Evolutionary conservation across 2,329 filamentous ascomycete genomes (phyloP).

Genomic region (Aureobasidium melanogenum): DNA sequence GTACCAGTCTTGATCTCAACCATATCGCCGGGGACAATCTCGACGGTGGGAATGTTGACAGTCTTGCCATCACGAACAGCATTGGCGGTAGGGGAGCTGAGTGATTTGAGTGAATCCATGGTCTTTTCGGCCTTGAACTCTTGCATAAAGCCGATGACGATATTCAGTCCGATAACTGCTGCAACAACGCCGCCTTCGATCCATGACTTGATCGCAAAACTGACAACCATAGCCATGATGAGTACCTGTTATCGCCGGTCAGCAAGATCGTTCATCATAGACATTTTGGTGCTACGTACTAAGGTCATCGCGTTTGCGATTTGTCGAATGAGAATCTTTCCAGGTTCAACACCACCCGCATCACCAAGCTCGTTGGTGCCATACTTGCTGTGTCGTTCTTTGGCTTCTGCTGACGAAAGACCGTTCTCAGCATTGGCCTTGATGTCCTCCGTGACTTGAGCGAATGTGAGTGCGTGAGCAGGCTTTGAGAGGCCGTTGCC

Average conservation of each 20-base stretch:
- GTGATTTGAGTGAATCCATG: conserved; percentile 39
- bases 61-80: conserved; percentile 38
- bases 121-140: conserved; percentile 42
- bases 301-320: conserved; percentile 71
- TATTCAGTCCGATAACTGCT: conserved; percentile 37
- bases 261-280: not conserved
- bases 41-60: conserved; percentile 31
- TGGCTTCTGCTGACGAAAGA: conserved; percentile 52
- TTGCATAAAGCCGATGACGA: conserved; percentile 37
- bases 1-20: conserved; percentile 36
- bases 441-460: conserved; percentile 47
- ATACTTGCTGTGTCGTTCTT: conserved; percentile 49
- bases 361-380: conserved; percentile 64
- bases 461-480: conserved; percentile 52
- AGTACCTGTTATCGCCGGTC: conserved; percentile 25
- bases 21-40: conserved; percentile 41
- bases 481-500: conserved; percentile 48
- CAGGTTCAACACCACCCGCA: conserved; percentile 57
- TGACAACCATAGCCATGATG: conserved; percentile 41
- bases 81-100: conserved; percentile 38
- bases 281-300: conserved; percentile 29
- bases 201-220: conserved; percentile 38
- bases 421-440: conserved; percentile 59
- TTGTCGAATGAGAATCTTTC: conserved; percentile 64
- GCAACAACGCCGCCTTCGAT: conserved; percentile 42